Base-by-base conservation (phyloP, 2,329 filamentous ascomycete species). In the Claviceps monticola region DNA sequence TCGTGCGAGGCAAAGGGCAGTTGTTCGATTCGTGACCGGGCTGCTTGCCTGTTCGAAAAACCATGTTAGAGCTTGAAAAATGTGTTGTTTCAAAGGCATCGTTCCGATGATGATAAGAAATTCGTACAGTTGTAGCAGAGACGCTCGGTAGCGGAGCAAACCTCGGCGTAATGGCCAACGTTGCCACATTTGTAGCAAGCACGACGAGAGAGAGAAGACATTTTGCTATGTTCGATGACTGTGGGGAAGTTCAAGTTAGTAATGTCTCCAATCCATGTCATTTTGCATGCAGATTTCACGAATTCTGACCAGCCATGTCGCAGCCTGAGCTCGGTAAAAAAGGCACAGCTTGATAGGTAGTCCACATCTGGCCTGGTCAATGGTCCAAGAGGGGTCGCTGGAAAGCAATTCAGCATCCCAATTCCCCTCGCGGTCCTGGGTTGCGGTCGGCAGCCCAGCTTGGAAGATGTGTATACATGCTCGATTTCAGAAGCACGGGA, bases 81-180 rank as follows among this genome's bases (percentile, higher is more conserved):
- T 34, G 3, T 55, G 16, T 23, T 21, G 2, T 21, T 14, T 26
- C 11, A 48, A 39, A 21, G 21, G n/a, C 9, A 36, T 36, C 1
- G 5, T 47, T 38, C 4, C 3, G 7, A 34, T n/a, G 5, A 11
- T 11, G 29, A 11, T 34, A 8, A 14, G 8, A 2, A 21, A 4
- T 13, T 73, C 84, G 69, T 76, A 90, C 93, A 98, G 79, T 98
- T 98, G 76, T 98, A 98, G 84, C 93, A 98, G 65, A 98, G 86
- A 66, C 93, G 88, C 79, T 98, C 91, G 55, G 90, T 86, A 55
- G 91, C 96, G 56, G 91, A 93, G 85, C 93, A 98, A 61, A 95
- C 90, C 79, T 97, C 90, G 66, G 74, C 75, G 59, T 80, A 83
- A 69, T 89, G 85, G 69, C 85, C 85, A 68, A 89, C 84, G 64